A percentile compares a stretch with the other conserved stretches of the same genome.
Conservation (phyloP, 1,284 basidiomycete genomes). For the Microbotryum saponariae region DNA sequence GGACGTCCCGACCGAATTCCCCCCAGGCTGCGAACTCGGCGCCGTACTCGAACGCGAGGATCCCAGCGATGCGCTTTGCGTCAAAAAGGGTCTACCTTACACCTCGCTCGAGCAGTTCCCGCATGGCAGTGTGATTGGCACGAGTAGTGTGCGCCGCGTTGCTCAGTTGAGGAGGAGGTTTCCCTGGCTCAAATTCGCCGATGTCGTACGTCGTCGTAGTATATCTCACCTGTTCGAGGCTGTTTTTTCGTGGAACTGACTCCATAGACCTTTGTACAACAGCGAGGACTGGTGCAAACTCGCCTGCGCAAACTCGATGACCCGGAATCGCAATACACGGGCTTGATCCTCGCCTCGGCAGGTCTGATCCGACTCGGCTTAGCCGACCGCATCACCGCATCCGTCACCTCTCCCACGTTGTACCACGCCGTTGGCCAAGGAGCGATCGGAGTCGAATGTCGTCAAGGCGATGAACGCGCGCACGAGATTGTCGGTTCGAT, state of each 20-base stretch:
- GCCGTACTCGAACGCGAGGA: conserved; percentile 83
- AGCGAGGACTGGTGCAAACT: conserved; percentile 50
- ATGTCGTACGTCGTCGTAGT: conserved; percentile 57
- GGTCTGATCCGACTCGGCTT: conserved; percentile 74
- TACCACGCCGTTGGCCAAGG: conserved; percentile 92
- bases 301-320: conserved; percentile 87
- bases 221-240: not conserved
- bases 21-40: conserved; percentile 74
- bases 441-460: conserved; percentile 81
- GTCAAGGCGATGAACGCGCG: conserved; percentile 57
- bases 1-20: conserved; percentile 77
- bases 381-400: conserved; percentile 62
- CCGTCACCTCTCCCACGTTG: conserved; percentile 64
- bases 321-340: conserved; percentile 71
- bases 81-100: conserved; percentile 68
- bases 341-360: conserved; percentile 86
- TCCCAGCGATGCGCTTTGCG: conserved; percentile 79
- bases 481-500: conserved; percentile 57
- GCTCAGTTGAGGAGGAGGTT: conserved; percentile 79
- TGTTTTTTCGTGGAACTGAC: not conserved
- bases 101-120: conserved; percentile 76
- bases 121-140: conserved; percentile 81
- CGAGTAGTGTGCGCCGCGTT: conserved; percentile 84
- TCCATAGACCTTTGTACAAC: conserved; percentile 41
- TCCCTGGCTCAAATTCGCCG: conserved; percentile 73